These are phyloP conservation scores for Sclerotiophoma versabilis DNA, from an alignment of 2,329 filamentous ascomycete genomes.

Conservation along the genomic window DNA sequence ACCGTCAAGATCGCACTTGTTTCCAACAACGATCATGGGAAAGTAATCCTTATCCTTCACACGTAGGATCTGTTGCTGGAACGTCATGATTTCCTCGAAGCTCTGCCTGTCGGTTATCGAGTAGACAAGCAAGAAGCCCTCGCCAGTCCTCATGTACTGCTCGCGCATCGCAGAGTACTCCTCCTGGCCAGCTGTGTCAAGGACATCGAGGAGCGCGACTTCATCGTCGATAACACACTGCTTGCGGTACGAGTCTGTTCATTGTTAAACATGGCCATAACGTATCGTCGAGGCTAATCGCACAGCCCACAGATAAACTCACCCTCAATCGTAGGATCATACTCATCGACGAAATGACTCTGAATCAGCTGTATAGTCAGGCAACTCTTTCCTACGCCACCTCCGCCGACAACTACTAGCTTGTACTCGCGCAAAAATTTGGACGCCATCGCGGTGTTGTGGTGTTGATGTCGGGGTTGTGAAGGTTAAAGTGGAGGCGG, in stretches of 20 bases:
- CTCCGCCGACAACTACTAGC: constrained; percentile 90
- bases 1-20: constrained; percentile 97
- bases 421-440: constrained; percentile 63
- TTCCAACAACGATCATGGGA: constrained; percentile 97
- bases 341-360: constrained; percentile 98
- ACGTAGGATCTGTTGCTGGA: constrained; percentile 96
- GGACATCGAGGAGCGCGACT: constrained; percentile 94
- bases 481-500: constrained; percentile 19
- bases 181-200: constrained; percentile 97
- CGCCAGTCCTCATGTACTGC: constrained; percentile 99
- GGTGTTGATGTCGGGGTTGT: constrained; percentile 16
- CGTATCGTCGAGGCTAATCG: background rate
- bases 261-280: background rate
- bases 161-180: constrained; percentile 99
- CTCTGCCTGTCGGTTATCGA: constrained; percentile 97
- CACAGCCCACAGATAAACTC: constrained; percentile 37
- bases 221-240: constrained; percentile 99
- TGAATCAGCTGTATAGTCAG: constrained; percentile 85
- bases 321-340: constrained; percentile 99
- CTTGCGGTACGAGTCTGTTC: constrained; percentile 96
- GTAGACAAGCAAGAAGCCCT: constrained; percentile 97
- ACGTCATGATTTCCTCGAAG: constrained; percentile 98
- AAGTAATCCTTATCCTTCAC: constrained; percentile 99
- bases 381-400: constrained; percentile 98
- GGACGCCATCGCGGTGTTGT: constrained; percentile 34